These are phyloP conservation scores for Calonectria montana DNA, from an alignment of 2,329 filamentous ascomycete species.

Conservation along the genomic window DNA sequence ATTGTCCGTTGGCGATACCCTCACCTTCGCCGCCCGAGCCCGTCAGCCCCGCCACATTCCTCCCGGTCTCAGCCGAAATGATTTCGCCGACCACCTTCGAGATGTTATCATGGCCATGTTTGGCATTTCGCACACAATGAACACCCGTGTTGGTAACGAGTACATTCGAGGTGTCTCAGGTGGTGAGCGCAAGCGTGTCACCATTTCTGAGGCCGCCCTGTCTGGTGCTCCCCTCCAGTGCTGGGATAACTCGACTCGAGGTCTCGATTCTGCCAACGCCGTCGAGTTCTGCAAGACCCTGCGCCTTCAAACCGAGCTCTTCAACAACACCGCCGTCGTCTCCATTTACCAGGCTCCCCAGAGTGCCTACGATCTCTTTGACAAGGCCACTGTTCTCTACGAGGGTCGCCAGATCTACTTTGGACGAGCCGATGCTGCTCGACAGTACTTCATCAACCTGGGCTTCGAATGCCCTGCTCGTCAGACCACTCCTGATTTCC, in stretches of 20 bases:
- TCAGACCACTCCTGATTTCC: constrained; percentile 77
- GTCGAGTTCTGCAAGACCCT: constrained; percentile 80
- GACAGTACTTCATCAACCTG: constrained; percentile 73
- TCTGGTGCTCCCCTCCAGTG: constrained; percentile 71
- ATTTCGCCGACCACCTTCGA: constrained; percentile 71
- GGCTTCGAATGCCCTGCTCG: constrained; percentile 75
- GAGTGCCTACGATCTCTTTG: constrained; percentile 72
- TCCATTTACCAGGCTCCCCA: constrained; percentile 80
- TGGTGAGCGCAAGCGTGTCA: constrained; percentile 77
- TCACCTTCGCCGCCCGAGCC: constrained; percentile 80
- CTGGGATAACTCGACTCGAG: constrained; percentile 80
- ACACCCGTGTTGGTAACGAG: constrained; percentile 81
- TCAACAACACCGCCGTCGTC: constrained; percentile 73
- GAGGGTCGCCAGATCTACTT: constrained; percentile 73
- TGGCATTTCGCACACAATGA: constrained; percentile 78
- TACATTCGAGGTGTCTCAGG: constrained; percentile 80
- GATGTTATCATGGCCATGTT: constrained; percentile 83
- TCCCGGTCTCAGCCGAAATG: constrained; percentile 63
- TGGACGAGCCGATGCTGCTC: constrained; percentile 69
- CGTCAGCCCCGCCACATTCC: constrained; percentile 73
- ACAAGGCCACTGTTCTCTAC: constrained; percentile 69
- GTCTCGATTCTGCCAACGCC: constrained; percentile 80
- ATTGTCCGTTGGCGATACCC: constrained; percentile 81
- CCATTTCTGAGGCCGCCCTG: constrained; percentile 71
- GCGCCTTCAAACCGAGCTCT: constrained; percentile 74